A percentile compares a stretch with the other conserved stretches of the same genome.
These are phyloP conservation scores for Punica granatum DNA, from an alignment of 345 rosid species.

Conservation along the genomic window DNA sequence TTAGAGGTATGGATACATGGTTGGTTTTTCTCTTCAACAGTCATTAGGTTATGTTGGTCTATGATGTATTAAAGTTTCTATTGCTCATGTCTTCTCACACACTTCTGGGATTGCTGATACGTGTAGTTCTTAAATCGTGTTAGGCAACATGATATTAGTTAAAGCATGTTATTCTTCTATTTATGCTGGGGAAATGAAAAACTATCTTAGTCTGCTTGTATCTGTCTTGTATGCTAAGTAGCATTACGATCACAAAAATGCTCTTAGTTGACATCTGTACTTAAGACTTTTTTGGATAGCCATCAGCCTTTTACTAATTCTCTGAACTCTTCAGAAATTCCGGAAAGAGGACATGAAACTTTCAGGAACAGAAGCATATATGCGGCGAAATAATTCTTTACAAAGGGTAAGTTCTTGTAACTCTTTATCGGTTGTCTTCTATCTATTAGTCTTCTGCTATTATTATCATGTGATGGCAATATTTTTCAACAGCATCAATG, in stretches of 20 bases:
- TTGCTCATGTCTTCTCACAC: not conserved
- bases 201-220: not conserved
- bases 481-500: not conserved
- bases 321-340: constrained; percentile 57
- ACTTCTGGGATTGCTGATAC: not conserved
- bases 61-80: not conserved
- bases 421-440: not conserved
- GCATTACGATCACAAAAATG: not conserved
- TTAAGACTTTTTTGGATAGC: not conserved
- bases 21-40: not conserved
- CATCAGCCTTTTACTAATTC: not conserved
- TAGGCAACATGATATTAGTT: too few species aligned
- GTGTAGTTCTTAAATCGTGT: not conserved
- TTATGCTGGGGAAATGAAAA: not conserved
- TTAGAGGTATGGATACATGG: constrained; percentile 56
- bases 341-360: constrained; percentile 82
- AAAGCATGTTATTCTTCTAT: not conserved
- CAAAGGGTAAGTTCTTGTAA: constrained; percentile 51
- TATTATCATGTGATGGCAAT: not conserved
- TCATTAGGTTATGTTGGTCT: not conserved
- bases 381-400: constrained; percentile 70
- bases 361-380: constrained; percentile 79
- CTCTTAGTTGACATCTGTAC: not conserved
- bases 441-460: not conserved
- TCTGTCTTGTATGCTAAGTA: not conserved